Conservation (phyloP, 305 asterid genomes). For the Fraxinus sp. region DNA sequence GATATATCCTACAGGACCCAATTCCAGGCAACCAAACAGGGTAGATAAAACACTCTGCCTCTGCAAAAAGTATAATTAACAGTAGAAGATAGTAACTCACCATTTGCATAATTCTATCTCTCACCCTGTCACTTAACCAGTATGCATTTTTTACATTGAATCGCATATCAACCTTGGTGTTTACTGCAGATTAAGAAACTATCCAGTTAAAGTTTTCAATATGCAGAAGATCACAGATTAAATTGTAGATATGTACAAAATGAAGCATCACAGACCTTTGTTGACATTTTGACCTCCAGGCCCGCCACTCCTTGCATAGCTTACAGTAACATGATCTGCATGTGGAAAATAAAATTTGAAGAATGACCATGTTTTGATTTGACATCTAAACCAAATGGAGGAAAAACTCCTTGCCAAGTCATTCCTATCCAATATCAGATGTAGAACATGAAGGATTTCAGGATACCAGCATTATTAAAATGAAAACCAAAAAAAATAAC, state of each 20-base stretch:
- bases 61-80: slow-evolving; percentile 6
- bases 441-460: not conserved
- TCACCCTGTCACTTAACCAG: slow-evolving; percentile 81
- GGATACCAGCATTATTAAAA: not conserved
- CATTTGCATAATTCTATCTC: slow-evolving; percentile 75
- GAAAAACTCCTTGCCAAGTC: slow-evolving; percentile 9
- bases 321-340: slow-evolving; percentile 76
- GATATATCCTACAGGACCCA: not conserved
- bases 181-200: slow-evolving; percentile 49
- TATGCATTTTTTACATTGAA: slow-evolving; percentile 76
- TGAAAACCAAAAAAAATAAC: not conserved
- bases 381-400: slow-evolving; percentile 7
- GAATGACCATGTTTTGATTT: not conserved
- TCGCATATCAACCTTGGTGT: slow-evolving; percentile 97
- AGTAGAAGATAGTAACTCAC: slow-evolving; percentile 40
- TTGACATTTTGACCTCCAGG: slow-evolving; percentile 99
- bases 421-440: slow-evolving; percentile 5
- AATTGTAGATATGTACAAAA: slow-evolving; percentile 6
- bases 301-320: slow-evolving; percentile 92
- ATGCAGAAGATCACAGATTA: not conserved
- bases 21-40: slow-evolving; percentile 8
- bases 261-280: slow-evolving; percentile 55
- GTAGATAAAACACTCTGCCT: slow-evolving; percentile 9
- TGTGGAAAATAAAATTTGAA: slow-evolving; percentile 20
- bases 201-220: slow-evolving; percentile 20